phyloP scores from a whole-genome alignment of 306 rosid species.

The Ammopiptanthus mongolicus region DNA sequence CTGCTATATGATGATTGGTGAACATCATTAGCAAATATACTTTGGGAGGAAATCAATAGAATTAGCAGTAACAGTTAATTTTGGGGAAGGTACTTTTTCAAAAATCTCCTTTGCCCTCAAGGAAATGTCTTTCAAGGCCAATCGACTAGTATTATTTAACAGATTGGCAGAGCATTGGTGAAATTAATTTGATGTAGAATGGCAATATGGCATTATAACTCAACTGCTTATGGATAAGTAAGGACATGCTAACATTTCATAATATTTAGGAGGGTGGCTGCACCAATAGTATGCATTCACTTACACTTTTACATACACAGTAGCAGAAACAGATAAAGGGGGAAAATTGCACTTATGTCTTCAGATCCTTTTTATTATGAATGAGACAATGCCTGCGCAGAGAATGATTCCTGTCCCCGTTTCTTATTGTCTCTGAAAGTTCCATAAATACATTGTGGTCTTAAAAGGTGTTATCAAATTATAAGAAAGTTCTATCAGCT shows the following conservation, averaged over 20 bases:
- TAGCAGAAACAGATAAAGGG: not conserved
- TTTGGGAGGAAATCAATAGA: not conserved
- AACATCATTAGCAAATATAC: not conserved
- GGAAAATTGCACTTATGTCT: not conserved
- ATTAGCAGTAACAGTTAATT: not conserved
- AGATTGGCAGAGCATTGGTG: slow-evolving; percentile 2
- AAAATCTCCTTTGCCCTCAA: not conserved
- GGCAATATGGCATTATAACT: too few species aligned
- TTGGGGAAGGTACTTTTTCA: not conserved
- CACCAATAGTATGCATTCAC: not conserved
- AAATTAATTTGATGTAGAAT: not conserved
- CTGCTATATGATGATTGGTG: not conserved
- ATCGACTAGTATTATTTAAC: not conserved
- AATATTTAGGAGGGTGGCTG: not conserved
- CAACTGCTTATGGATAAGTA: not conserved
- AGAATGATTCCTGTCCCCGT: not conserved
- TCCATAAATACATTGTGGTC: not conserved
- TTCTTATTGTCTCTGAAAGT: not conserved
- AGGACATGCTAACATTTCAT: not conserved
- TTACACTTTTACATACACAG: not conserved
- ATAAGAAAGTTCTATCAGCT: not conserved
- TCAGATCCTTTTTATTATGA: not conserved
- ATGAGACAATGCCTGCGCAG: not conserved
- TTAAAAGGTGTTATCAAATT: not conserved
- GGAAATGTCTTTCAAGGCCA: not conserved